Evolutionary conservation across 257 asterid species (phyloP), one percentile per base, ranked within the genome.

Genomic region (Jacaranda mimosifolia): DNA sequence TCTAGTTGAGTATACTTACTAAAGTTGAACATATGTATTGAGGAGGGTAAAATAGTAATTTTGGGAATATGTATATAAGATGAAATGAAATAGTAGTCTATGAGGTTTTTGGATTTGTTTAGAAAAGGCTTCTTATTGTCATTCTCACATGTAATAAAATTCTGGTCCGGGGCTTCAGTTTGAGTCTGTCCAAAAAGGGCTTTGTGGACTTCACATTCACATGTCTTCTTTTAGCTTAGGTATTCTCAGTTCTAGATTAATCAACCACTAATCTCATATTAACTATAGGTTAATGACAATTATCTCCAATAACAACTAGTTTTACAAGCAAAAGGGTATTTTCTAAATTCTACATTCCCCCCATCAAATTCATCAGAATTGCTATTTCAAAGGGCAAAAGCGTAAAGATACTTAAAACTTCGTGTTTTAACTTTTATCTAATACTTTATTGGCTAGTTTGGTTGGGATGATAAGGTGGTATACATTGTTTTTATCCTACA

Each of bases 211-310:
- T 70, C 85, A 77, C 57, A 58, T 35, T 70, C 85, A 73, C 57
- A 65, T 58, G 43, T 79, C 70, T 15, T 73, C 43, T 79, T 53
- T 57, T 63, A 12, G 10, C 83, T 68, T 85, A 45, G 88, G 63
- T 67, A 79, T 82, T 73, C 63, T 59, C 81, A 67, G 5, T 58
- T 76, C 21, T 9, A 67, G 26, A 74, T 75, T 58, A 15, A 36
- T 68, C 46, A 43, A 76, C 18, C 68, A 35, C 36, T 40, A 55
- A 3, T 18, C 40, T 14, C 48, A 38, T 36, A 63, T 63, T 63
- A 63, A 12, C 19, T 32, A 38, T 57, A n/a, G 21, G 10, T 55
- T 55, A 17, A 17, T 2, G 32, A 17, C 17, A 15, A n/a, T 55
- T 55, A 55, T 19, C 63, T 56, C n/a, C 55, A 11, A 48, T 26